Percentiles rank a stretch among this genome's conserved stretches.
Evolutionary conservation across 2,329 filamentous ascomycete genomes (phyloP).

Genomic region (Alternaria panax): DNA sequence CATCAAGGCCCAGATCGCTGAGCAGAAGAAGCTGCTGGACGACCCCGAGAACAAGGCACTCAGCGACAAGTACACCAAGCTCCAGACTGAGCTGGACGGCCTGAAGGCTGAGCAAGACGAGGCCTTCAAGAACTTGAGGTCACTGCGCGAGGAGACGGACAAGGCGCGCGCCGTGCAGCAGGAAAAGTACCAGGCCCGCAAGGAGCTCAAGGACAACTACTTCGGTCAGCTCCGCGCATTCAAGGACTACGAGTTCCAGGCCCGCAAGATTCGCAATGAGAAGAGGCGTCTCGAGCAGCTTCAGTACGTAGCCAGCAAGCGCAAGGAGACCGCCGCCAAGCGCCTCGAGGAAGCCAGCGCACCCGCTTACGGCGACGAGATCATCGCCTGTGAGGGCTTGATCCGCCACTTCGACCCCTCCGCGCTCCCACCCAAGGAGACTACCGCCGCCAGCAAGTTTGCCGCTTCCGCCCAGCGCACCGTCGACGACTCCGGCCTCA

Average conservation of each 20-base stretch:
- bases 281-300: constrained; percentile 82
- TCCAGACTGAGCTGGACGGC: constrained; percentile 85
- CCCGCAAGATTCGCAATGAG: constrained; percentile 77
- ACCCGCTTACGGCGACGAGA: constrained; percentile 91
- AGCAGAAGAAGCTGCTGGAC: constrained; percentile 86
- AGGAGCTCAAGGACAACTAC: constrained; percentile 89
- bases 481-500: constrained; percentile 82
- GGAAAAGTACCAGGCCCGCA: constrained; percentile 81
- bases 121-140: constrained; percentile 85
- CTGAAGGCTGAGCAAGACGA: constrained; percentile 94
- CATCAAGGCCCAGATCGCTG: constrained; percentile 84
- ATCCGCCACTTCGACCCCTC: constrained; percentile 91
- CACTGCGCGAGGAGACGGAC: constrained; percentile 83
- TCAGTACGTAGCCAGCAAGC: constrained; percentile 72
- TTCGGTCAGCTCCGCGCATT: constrained; percentile 83
- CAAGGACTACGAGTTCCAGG: constrained; percentile 82
- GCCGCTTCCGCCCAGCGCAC: constrained; percentile 78
- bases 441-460: constrained; percentile 69
- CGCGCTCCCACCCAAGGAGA: constrained; percentile 69
- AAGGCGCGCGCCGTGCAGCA: constrained; percentile 86
- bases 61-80: constrained; percentile 82
- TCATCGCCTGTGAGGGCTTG: constrained; percentile 84
- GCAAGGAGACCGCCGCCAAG: constrained; percentile 77
- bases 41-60: constrained; percentile 90
- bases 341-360: constrained; percentile 82